Percentiles rank a stretch among this genome's conserved stretches.
Evolutionary conservation across 2,329 filamentous ascomycete species (phyloP).

Genomic region (Neopestalotiopsis sp.): DNA sequence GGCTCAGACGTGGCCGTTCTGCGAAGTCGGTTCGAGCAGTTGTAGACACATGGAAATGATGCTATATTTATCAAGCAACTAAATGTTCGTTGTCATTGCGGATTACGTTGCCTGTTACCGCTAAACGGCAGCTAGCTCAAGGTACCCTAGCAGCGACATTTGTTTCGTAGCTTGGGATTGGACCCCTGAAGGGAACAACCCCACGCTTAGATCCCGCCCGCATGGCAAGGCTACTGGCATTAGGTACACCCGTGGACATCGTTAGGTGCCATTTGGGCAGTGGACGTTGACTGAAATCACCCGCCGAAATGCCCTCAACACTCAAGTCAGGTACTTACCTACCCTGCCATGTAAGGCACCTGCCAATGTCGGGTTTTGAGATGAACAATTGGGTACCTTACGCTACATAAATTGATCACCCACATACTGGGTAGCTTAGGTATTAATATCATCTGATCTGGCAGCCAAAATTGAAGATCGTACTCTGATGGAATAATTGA

Average conservation of each 20-base stretch:
- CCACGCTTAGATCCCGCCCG: constrained; percentile 7
- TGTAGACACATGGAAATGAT: constrained; percentile 5
- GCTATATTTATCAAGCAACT: not conserved
- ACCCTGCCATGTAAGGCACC: too few relatives aligned
- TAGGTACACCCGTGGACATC: not conserved
- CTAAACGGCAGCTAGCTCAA: constrained; percentile 17
- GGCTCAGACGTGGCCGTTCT: constrained; percentile 9
- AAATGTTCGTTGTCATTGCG: constrained; percentile 22
- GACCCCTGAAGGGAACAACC: constrained; percentile 9
- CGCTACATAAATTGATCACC: too few relatives aligned
- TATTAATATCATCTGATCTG: too few relatives aligned
- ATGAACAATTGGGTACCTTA: too few relatives aligned
- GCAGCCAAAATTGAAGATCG: too few relatives aligned
- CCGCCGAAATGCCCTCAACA: not conserved
- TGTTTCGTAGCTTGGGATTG: constrained; percentile 17
- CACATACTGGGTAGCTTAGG: too few relatives aligned
- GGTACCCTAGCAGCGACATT: not conserved
- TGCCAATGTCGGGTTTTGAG: too few relatives aligned
- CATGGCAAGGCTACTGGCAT: constrained; percentile 3
- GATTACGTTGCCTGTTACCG: constrained; percentile 31
- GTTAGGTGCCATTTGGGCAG: not conserved
- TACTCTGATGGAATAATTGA: too few relatives aligned
- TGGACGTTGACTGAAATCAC: not conserved
- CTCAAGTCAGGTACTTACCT: too few relatives aligned
- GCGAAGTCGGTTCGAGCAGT: not conserved